Base-by-base conservation (phyloP, 1,284 basidiomycete species). In the Schizophyllum amplum region DNA sequence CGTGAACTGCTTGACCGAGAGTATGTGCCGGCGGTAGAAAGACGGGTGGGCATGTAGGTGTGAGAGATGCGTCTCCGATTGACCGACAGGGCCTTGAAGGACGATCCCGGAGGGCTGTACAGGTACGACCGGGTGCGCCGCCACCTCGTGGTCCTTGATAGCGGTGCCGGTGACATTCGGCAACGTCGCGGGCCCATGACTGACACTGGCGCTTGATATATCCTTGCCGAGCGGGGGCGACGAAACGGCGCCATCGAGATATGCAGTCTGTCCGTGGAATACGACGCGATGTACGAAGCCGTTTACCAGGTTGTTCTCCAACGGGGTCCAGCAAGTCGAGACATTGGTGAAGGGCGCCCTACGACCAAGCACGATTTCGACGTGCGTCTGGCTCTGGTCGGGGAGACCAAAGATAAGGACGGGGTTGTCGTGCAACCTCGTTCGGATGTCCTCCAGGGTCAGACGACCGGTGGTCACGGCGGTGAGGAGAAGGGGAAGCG, bases 1-100 rank as follows among this genome's bases (percentile, higher is more conserved):
- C 48, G 79, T 85, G 72, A 99, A 96, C 68, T 98, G 94, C 71
- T 94, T 95, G 63, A 98, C 95, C 0, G 92, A 88, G 17, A 99
- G 82, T 60, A 99, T 95, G 71, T 98, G 93, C 53, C 93, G 87
- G 57, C 93, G 83, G 63, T 88, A 75, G 82, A 92, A 88, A 23
- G 90, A 80, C 4, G 87, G 84, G 63, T 86, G 83, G 47, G 81
- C 47, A 17, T 20, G 20, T 17, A 58, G 24, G 11, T 50, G 48
- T 20, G 48, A 50, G 3, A 69, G 74, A 61, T 71, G 72, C 5
- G 70, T 64, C 47, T 71, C 67, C 4, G 68, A 59, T 17, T 71
- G 72, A 23, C 70, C 60, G n/a, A 65, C 63, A 17, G 66, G 66
- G 5, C 63, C 62, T 21, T 67, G 66, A 7, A 71, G 67, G 13